Evolutionary conservation across 441 rosid species (phyloP).

Genomic region (Gossypium lobatum): DNA sequence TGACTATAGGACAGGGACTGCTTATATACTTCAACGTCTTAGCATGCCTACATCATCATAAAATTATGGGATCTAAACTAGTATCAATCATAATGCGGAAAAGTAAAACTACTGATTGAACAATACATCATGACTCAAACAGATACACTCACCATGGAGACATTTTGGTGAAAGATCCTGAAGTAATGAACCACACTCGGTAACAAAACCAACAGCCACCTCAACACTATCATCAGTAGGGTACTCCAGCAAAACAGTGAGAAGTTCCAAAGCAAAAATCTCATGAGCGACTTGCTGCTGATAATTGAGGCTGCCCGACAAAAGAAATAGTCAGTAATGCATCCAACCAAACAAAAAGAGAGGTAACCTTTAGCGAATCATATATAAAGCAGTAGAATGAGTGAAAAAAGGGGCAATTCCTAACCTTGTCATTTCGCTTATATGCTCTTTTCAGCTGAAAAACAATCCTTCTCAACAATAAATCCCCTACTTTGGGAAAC

Average conservation of each 20-base stretch:
- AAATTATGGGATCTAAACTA: neutral
- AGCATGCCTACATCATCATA: neutral
- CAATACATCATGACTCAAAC: neutral
- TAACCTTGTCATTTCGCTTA: slow-evolving; percentile 77
- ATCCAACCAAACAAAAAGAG: neutral
- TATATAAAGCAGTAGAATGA: neutral
- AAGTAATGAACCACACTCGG: slow-evolving; percentile 82
- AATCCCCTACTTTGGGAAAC: slow-evolving; percentile 84
- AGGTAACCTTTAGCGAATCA: neutral
- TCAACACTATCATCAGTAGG: slow-evolving; percentile 93
- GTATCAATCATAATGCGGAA: neutral
- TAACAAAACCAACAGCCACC: slow-evolving; percentile 92
- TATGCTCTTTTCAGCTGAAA: slow-evolving; percentile 88
- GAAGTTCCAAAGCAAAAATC: slow-evolving; percentile 74
- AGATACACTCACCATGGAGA: slow-evolving; percentile 48
- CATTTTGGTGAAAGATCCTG: slow-evolving; percentile 87
- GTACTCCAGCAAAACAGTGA: slow-evolving; percentile 54
- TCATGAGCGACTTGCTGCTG: slow-evolving; percentile 90
- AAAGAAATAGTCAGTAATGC: slow-evolving; percentile 5
- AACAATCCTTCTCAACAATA: slow-evolving; percentile 75
- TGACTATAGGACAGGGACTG: too few species aligned
- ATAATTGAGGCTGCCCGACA: slow-evolving; percentile 65
- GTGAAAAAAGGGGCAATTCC: neutral
- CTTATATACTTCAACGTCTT: too few species aligned
- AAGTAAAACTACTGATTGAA: neutral